Conservation (phyloP, 192 early-diverging fungal species). For the Dissophora ornata region DNA sequence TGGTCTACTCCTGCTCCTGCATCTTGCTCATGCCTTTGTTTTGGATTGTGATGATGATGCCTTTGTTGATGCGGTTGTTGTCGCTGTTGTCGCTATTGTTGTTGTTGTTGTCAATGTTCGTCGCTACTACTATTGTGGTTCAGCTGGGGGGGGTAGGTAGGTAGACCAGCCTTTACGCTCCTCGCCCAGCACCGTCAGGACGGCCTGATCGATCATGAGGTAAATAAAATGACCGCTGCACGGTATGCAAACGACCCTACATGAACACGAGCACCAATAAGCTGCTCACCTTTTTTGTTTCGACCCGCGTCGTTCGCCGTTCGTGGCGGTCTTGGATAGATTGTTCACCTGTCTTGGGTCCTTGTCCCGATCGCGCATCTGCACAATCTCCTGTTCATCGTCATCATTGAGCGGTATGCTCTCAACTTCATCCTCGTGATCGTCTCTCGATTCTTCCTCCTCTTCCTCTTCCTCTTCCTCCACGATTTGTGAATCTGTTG, state of each 20-base stretch:
- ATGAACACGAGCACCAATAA: constrained; percentile 11
- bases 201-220: constrained; percentile 16
- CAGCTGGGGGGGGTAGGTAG: constrained; percentile 1
- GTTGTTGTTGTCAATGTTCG: not conserved
- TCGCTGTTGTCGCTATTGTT: constrained; percentile 11
- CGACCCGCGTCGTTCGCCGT: constrained; percentile 20
- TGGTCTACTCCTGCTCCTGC: too few species aligned
- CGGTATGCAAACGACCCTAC: too few species aligned
- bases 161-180: not conserved
- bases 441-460: constrained; percentile 1
- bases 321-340: constrained; percentile 17
- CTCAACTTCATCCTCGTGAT: constrained; percentile 23
- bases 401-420: constrained; percentile 28
- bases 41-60: not conserved
- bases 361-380: constrained; percentile 36
- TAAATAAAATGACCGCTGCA: not conserved
- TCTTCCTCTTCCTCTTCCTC: constrained; percentile 51
- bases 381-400: constrained; percentile 17
- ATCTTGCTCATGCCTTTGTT: not conserved
- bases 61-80: not conserved
- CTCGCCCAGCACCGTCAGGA: too few species aligned
- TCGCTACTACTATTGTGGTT: constrained; percentile 5
- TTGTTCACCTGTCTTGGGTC: constrained; percentile 18
- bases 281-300: constrained; percentile 37
- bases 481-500: constrained; percentile 25